These are phyloP conservation scores for Aspergillus panamensis DNA, from an alignment of 495 filamentous ascomycete species.

Conservation along the genomic window DNA sequence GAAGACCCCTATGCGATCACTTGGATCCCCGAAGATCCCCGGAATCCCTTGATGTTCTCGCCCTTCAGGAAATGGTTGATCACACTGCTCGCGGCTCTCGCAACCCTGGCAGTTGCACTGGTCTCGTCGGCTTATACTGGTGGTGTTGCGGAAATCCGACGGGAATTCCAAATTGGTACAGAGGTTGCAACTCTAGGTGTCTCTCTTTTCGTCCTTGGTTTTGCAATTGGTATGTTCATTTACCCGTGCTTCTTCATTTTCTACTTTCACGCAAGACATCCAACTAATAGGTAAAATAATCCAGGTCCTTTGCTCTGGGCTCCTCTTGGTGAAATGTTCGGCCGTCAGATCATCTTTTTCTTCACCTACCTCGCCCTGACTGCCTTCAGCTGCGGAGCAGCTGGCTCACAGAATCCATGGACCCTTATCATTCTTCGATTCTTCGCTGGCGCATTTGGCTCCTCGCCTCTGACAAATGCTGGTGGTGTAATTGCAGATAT, in stretches of 20 bases:
- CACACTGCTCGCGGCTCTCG: constrained; percentile 59
- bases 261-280: background rate
- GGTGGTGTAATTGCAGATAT: constrained; percentile 75
- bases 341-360: constrained; percentile 67
- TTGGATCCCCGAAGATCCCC: constrained; percentile 67
- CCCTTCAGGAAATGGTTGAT: constrained; percentile 65
- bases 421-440: constrained; percentile 72
- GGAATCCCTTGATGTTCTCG: constrained; percentile 68
- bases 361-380: constrained; percentile 60
- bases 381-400: constrained; percentile 65
- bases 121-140: constrained; percentile 75
- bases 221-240: constrained; percentile 53
- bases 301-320: constrained; percentile 60
- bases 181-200: constrained; percentile 64
- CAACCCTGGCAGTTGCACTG: constrained; percentile 71
- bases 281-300: constrained; percentile 12
- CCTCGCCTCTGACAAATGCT: constrained; percentile 67
- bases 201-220: constrained; percentile 72
- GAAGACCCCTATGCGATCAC: constrained; percentile 72
- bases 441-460: constrained; percentile 75
- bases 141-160: constrained; percentile 59
- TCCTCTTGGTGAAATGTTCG: constrained; percentile 67
- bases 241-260: background rate
- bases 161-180: constrained; percentile 54
- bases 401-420: constrained; percentile 58